Percentiles rank a stretch among this genome's conserved stretches.
phyloP scores from a whole-genome alignment of 2,329 filamentous ascomycete genomes.

The Apiospora kogelbergensis region DNA sequence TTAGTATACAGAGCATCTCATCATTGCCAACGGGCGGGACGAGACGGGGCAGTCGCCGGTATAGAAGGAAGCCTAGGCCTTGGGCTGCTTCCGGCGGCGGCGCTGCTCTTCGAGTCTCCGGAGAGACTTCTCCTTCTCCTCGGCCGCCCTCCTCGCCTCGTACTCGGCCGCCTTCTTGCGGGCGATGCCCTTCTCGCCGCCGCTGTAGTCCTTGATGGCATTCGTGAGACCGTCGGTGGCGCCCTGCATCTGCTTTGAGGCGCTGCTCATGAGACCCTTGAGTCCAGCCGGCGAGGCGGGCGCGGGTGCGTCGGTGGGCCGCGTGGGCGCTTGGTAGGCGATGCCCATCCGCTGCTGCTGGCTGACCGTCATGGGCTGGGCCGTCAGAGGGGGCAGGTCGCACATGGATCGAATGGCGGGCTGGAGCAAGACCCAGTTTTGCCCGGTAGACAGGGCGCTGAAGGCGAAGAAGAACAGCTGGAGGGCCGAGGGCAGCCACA shows the following conservation, averaged over 20 bases:
- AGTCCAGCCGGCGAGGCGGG: slow-evolving; percentile 16
- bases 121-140: slow-evolving; percentile 8
- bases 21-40: neutral
- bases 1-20: neutral
- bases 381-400: slow-evolving; percentile 36
- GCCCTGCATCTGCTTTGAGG: neutral
- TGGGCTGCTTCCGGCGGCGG: neutral
- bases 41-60: neutral
- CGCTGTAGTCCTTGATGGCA: slow-evolving; percentile 1
- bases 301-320: neutral
- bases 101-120: neutral
- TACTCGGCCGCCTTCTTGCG: slow-evolving; percentile 9
- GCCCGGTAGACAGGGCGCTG: slow-evolving; percentile 30
- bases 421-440: slow-evolving; percentile 39
- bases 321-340: neutral
- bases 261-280: neutral
- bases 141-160: neutral
- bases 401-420: slow-evolving; percentile 38
- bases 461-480: slow-evolving; percentile 49
- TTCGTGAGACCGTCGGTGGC: neutral
- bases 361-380: neutral
- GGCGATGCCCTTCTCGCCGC: neutral
- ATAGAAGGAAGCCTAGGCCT: neutral
- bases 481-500: slow-evolving; percentile 47
- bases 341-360: neutral